Evolutionary conservation across 768 basidiomycete species (phyloP).

Genomic region (Xerocomus potaroensis): DNA sequence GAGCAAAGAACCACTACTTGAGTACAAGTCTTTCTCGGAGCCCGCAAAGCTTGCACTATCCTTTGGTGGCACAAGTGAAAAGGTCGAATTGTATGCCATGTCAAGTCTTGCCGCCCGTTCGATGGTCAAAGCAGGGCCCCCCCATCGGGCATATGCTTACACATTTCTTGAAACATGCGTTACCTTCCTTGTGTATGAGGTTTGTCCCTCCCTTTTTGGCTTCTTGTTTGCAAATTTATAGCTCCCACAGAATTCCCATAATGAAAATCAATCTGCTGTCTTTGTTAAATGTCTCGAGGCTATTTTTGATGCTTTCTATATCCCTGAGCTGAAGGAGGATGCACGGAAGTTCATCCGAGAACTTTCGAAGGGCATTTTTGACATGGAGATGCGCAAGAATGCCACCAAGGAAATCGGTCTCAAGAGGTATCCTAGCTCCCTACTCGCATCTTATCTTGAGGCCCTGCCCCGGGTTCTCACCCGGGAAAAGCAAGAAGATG

Average conservation of each 20-base stretch:
- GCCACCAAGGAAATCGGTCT: conserved; percentile 49
- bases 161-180: conserved; percentile 67
- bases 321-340: conserved; percentile 62
- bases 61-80: conserved; percentile 63
- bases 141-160: conserved; percentile 53
- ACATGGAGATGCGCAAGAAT: conserved; percentile 63
- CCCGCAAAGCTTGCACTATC: conserved; percentile 68
- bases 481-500: conserved; percentile 58
- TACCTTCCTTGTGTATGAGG: conserved; percentile 73
- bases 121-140: conserved; percentile 44
- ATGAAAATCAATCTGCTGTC: conserved; percentile 69
- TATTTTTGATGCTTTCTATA: conserved; percentile 69
- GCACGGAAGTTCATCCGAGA: conserved; percentile 69
- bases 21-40: conserved; percentile 66
- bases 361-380: conserved; percentile 68
- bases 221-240: conserved; percentile 5
- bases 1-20: conserved; percentile 71
- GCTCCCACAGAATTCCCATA: conserved; percentile 54
- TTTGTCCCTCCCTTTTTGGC: conserved; percentile 29
- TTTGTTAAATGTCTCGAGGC: conserved; percentile 71
- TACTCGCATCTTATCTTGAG: conserved; percentile 74
- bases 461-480: conserved; percentile 74
- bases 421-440: conserved; percentile 51
- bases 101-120: conserved; percentile 61
- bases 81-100: conserved; percentile 63